Evolutionary conservation across 441 rosid species (phyloP), one percentile per base, ranked within the genome.

Genomic region (Pelargonium cotyledonis): DNA sequence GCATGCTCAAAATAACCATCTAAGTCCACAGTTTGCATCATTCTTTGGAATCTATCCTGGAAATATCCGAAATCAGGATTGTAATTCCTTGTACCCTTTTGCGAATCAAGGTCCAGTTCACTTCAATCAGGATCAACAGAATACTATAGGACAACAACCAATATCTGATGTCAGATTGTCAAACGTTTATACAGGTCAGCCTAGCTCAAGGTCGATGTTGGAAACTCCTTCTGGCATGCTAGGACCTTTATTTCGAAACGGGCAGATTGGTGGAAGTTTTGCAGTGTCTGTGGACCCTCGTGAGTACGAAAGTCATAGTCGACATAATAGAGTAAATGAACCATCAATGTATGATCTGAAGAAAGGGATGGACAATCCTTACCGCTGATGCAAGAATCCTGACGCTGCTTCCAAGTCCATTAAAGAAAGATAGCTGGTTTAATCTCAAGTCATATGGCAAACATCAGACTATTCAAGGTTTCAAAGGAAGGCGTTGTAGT

Each of bases 371-470:
- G 19, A 72, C 31, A 46, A 70, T 69, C 51, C 73, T 47, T 76
- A 79, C 53, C 40, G 26, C 44, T 58, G 55, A 63, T 65, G 44
- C 55, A 72, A 68, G 44, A 73, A 2, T 35, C 72, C 69, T 40
- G 81, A 68, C 66, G 43, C 77, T 21, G 8, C 40, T 26, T 8
- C 55, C 65, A 70, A 69, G 73, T 71, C 76, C 31, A 58, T 43
- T 15, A 83, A 79, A 77, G 89, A 83, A 76, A 67, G 61, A 86
- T 77, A 70, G 72, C 73, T 15, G 53, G 5, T 23, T 41, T 63
- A 65, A 43, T 63, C 7, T 21, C 74, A 67, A 61, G 63, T 55
- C 23, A 67, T 62, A 21, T 21, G 1, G 75, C 81, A 73, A 72
- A 62, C 73, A 66, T 43, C 63, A 66, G 21, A 53, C 61, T 5